Percentiles rank a stretch among this genome's conserved stretches.
Evolutionary conservation across 176 grass and related monocot species (phyloP).

Genomic region (Ensete ventricosum): DNA sequence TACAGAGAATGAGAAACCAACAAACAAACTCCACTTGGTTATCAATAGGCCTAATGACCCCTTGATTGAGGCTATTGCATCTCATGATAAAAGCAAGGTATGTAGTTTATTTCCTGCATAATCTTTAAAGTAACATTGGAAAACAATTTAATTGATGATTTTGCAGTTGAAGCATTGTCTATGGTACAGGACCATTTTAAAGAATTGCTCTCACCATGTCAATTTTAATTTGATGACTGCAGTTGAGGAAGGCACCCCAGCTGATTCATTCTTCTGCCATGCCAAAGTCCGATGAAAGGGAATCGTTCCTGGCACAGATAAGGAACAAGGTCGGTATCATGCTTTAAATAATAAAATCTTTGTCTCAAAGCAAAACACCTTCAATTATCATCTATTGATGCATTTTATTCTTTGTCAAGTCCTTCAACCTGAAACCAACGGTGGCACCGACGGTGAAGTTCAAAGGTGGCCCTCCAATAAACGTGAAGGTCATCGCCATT

Average conservation of each 20-base stretch:
- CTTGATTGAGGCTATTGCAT: slow-evolving; percentile 43
- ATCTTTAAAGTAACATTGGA: too few relatives aligned
- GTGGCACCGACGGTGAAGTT: slow-evolving; percentile 54
- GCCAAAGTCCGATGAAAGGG: slow-evolving; percentile 34
- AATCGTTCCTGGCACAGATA: slow-evolving; percentile 70
- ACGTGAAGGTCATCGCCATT: slow-evolving; percentile 81
- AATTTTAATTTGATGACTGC: slow-evolving; percentile 6
- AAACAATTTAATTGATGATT: not conserved
- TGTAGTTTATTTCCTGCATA: not conserved
- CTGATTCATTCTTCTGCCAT: slow-evolving; percentile 46
- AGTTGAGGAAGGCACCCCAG: slow-evolving; percentile 64
- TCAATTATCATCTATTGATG: slow-evolving; percentile 1
- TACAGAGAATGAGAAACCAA: slow-evolving; percentile 31
- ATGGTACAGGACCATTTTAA: too few relatives aligned
- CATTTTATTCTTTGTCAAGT: slow-evolving; percentile 35
- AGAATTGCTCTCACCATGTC: too few relatives aligned
- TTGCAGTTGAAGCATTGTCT: not conserved
- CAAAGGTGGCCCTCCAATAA: slow-evolving; percentile 63
- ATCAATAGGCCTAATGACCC: slow-evolving; percentile 47
- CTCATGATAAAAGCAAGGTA: slow-evolving; percentile 91
- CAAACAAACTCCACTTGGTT: slow-evolving; percentile 21
- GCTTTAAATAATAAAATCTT: not conserved
- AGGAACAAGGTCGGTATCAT: slow-evolving; percentile 58
- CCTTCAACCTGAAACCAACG: slow-evolving; percentile 72
- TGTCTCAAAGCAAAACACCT: slow-evolving; percentile 2